Base-by-base conservation (phyloP, 352 stramenopile species). In the Globisporangium echinulatum region DNA sequence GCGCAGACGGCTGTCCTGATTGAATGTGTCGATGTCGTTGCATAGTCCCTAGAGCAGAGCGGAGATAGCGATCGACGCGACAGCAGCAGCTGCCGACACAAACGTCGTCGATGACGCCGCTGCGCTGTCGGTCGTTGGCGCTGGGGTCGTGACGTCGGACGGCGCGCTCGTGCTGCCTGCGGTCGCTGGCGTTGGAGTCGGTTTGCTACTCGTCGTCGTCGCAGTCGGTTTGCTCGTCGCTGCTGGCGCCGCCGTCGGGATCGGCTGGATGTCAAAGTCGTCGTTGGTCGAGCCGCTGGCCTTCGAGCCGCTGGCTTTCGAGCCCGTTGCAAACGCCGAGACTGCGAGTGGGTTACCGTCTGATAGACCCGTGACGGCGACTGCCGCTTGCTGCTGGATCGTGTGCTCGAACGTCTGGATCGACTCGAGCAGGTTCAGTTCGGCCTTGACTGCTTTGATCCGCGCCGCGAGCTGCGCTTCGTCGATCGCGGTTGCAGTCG, bases 311-410 rank as follows among this genome's bases (percentile, higher is more conserved):
- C 17, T 19, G 17, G 17, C 17, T 19, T 19, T 19, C 15, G 55
- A 61, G 47, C 55, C 55, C 5, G 48, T 42, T 8, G 55, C 55
- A 14, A 61, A 61, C 10, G 55, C 15, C 33, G 46, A 37, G 55
- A 61, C 55, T 4, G 55, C 42, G 46, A 60, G 52, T 14, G 15
- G 40, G 53, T 37, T 56, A 33, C 9, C 51, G 44, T 19, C 37
- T n/a, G 52, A 56, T 36, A 56, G 51, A 36, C 47, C 25, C 10
- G 5, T 44, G 17, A 44, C 42, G 6, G 33, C 25, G 9, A 58
- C 17, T 19, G 17, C 33, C 5, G 40, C 7, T 7, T 48, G 15
- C 46, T 50, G 7, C 47, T 53, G 5, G 36, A 47, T 15, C 8
- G 54, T 38, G 19, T 46, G 46, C n/a, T 53, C 2, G 33, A 59